Evolutionary conservation across 768 basidiomycete species (phyloP).

Genomic region (Boletus sensibilis): DNA sequence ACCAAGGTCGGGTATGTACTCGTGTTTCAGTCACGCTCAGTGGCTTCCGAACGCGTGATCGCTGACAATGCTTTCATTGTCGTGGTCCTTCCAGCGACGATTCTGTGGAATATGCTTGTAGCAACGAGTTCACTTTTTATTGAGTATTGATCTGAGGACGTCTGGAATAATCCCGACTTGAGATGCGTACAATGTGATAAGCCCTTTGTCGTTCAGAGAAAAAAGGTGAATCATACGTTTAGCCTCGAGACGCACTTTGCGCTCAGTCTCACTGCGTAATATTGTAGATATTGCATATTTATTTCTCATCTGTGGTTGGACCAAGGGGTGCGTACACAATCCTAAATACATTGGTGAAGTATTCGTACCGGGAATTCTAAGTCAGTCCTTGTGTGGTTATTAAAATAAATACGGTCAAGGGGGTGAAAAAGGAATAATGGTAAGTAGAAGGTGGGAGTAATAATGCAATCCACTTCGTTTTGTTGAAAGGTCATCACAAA

Average conservation of each 20-base stretch:
- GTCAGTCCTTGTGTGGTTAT: not conserved
- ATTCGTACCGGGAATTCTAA: not conserved
- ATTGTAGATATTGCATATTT: not conserved
- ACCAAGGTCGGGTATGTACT: not conserved
- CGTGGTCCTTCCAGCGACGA: not conserved
- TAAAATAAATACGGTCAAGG: not conserved
- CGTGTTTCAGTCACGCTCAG: not conserved
- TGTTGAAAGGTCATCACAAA: not conserved
- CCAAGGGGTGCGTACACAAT: not conserved
- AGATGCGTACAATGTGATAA: no score
- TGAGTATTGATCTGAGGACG: no score
- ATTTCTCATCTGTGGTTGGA: no score
- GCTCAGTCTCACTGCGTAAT: not conserved
- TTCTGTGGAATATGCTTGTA: not conserved
- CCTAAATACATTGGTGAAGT: not conserved
- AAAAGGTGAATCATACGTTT: no score
- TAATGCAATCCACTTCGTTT: not conserved
- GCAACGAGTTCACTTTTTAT: no score
- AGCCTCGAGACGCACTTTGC: no score
- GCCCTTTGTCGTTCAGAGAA: no score
- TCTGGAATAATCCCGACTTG: no score
- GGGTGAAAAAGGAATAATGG: not conserved
- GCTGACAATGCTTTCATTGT: not conserved
- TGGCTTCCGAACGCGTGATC: not conserved
- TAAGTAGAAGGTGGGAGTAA: not conserved